Percentiles rank a stretch among this genome's conserved stretches.
Conservation (phyloP, 2,329 filamentous ascomycete species). For the Epichloe amarillans region DNA sequence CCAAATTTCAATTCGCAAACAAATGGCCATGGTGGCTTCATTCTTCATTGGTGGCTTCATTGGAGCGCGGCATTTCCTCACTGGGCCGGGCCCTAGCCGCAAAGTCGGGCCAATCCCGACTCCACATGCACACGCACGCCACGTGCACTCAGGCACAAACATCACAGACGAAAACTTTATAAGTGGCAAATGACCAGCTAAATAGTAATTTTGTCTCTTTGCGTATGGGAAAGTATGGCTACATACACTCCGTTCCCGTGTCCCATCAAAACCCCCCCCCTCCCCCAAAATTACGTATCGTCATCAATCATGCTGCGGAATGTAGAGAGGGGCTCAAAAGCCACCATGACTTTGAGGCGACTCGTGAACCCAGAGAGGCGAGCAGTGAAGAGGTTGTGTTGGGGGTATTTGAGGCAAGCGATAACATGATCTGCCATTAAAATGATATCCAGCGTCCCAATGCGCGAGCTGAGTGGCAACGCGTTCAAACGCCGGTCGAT, state of each 20-base stretch:
- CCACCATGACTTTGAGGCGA: slow-evolving; percentile 3
- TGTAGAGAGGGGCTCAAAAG: slow-evolving; percentile 7
- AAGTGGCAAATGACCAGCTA: neutral
- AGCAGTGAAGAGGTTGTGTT: slow-evolving; percentile 9
- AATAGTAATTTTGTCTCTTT: slow-evolving; percentile 10
- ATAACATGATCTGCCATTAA: slow-evolving; percentile 9
- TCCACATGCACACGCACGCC: no score
- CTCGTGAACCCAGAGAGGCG: slow-evolving; percentile 3
- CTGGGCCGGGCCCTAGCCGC: neutral
- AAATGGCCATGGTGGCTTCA: slow-evolving; percentile 6
- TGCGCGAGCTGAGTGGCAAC: neutral
- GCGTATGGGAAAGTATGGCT: slow-evolving; percentile 10
- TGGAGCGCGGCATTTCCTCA: no score
- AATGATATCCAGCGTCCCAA: slow-evolving; percentile 8
- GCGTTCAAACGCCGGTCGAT: neutral
- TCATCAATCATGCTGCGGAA: slow-evolving; percentile 12
- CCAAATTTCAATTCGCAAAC: neutral
- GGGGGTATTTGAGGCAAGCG: slow-evolving; percentile 9
- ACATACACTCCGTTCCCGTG: slow-evolving; percentile 13
- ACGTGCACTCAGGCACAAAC: neutral
- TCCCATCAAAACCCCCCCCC: slow-evolving; percentile 9
- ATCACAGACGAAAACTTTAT: neutral
- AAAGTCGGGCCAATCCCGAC: no score
- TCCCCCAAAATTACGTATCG: slow-evolving; percentile 6
- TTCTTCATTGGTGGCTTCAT: slow-evolving; percentile 5